Percentiles rank a stretch among this genome's conserved stretches.
phyloP scores from a whole-genome alignment of 345 rosid species.

The Lepidium didymum region DNA sequence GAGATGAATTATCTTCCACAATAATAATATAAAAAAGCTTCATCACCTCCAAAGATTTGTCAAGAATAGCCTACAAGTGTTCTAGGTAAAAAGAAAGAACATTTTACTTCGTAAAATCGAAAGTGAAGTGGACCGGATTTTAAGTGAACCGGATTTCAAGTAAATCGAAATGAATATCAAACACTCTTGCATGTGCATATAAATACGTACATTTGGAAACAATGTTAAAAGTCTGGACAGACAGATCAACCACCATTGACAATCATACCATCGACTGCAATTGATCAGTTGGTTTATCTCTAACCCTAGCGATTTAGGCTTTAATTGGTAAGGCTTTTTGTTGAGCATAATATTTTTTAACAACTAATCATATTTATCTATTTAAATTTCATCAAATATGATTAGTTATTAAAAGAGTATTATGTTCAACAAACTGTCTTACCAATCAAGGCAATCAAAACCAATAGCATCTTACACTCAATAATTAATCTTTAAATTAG shows the following conservation, averaged over 20 bases:
- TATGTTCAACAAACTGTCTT: too few relatives aligned
- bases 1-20: too few relatives aligned
- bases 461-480: not conserved
- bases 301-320: not conserved
- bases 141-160: not conserved
- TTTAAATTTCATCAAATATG: too few relatives aligned
- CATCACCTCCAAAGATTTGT: not conserved
- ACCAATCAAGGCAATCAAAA: too few relatives aligned
- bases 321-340: too few relatives aligned
- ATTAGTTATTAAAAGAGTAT: too few relatives aligned
- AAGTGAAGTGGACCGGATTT: not conserved
- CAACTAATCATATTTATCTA: too few relatives aligned
- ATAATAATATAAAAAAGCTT: too few relatives aligned
- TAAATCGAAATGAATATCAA: not conserved
- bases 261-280: not conserved
- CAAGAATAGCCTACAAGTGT: not conserved
- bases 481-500: not conserved
- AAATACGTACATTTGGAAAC: not conserved
- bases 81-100: not conserved
- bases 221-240: not conserved
- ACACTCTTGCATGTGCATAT: not conserved
- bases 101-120: too few relatives aligned
- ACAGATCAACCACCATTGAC: not conserved
- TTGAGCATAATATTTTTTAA: too few relatives aligned
- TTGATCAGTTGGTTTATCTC: not conserved